These are phyloP conservation scores for Botrytis pseudocinerea DNA, from an alignment of 2,329 filamentous ascomycete species.

Conservation along the genomic window DNA sequence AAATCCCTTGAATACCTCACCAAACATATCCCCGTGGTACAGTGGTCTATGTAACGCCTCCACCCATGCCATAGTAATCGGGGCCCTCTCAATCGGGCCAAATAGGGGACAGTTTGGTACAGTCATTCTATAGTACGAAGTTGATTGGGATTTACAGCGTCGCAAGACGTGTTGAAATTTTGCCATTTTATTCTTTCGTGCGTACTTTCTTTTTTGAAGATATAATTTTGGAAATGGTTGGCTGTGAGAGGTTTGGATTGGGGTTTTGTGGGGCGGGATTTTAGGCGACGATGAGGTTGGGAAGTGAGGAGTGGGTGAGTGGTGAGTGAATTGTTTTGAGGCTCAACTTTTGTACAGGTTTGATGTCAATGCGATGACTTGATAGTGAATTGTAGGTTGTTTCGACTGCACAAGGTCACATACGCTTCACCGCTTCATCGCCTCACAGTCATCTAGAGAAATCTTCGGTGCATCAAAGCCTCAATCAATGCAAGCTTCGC, in stretches of 20 bases:
- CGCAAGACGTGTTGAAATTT: background rate
- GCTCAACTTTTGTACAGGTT: background rate
- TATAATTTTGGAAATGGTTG: background rate
- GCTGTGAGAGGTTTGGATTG: background rate
- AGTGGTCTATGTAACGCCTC: slow-evolving; percentile 1
- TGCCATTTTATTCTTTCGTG: background rate
- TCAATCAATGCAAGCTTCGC: background rate
- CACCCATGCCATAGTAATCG: slow-evolving; percentile 5
- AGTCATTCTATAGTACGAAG: slow-evolving; percentile 6
- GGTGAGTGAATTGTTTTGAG: background rate
- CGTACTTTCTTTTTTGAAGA: background rate
- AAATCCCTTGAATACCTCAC: background rate
- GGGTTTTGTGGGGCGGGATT: background rate
- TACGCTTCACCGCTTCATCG: background rate
- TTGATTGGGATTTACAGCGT: background rate
- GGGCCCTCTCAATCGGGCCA: slow-evolving; percentile 5
- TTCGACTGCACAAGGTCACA: background rate
- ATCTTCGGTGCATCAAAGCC: background rate
- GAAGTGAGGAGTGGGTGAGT: background rate
- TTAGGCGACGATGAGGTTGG: background rate
- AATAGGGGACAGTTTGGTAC: slow-evolving; percentile 1
- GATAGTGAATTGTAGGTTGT: background rate
- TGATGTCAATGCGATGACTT: background rate
- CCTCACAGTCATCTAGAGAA: too few relatives aligned
- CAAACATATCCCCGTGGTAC: slow-evolving; percentile 10